These are phyloP conservation scores for Exophiala phaeomuriformis DNA, from an alignment of 2,329 filamentous ascomycete genomes.

Conservation along the genomic window DNA sequence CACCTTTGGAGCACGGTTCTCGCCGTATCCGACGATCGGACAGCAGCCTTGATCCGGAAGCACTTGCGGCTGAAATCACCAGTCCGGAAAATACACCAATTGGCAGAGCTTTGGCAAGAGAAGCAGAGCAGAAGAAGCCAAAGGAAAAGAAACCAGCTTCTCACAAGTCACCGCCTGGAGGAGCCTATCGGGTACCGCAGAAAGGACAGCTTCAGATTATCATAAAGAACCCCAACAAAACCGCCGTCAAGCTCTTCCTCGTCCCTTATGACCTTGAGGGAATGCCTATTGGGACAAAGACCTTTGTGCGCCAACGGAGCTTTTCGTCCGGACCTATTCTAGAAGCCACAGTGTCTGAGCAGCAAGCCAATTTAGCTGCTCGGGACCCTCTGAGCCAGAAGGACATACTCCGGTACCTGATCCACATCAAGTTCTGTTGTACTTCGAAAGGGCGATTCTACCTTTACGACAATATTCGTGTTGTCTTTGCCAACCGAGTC, in stretches of 20 bases:
- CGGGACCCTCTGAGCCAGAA: conserved; percentile 44
- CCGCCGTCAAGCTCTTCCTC: conserved; percentile 90
- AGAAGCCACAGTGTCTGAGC: conserved; percentile 56
- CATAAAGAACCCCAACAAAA: conserved; percentile 97
- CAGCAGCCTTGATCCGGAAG: conserved; percentile 25
- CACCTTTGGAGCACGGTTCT: conserved; percentile 36
- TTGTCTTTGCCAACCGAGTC: conserved; percentile 94
- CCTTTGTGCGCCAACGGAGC: conserved; percentile 87
- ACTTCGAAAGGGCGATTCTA: conserved; percentile 77
- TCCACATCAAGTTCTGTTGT: conserved; percentile 89
- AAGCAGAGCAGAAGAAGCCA: conserved; percentile 50
- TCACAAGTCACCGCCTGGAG: conserved; percentile 67
- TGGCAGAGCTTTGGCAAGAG: conserved; percentile 33
- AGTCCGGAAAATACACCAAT: conserved; percentile 19
- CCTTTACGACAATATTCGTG: conserved; percentile 82
- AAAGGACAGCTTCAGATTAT: conserved; percentile 93
- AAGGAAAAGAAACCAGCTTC: conserved; percentile 53
- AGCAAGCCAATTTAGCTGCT: conserved; percentile 45
- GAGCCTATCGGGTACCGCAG: conserved; percentile 87
- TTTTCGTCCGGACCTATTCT: conserved; percentile 83
- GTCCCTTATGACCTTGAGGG: conserved; percentile 86
- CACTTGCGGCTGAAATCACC: conserved; percentile 12
- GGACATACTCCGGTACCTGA: conserved; percentile 76
- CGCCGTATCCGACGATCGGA: conserved; percentile 34
- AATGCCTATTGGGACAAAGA: conserved; percentile 92